phyloP scores from a whole-genome alignment of 305 asterid genomes.

The Fraxinus nigra region DNA sequence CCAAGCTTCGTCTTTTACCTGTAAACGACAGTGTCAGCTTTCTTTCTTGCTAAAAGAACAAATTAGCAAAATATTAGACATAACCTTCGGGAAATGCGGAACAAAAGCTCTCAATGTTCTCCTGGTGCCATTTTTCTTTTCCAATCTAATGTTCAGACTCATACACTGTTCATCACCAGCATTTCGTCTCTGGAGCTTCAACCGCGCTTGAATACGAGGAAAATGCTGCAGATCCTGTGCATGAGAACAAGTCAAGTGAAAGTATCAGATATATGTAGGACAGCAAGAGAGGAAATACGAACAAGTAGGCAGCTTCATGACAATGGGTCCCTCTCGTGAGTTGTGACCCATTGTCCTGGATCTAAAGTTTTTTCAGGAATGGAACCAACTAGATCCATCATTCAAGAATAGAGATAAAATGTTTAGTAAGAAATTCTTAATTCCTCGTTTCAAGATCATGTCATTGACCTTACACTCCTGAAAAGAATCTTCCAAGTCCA shows the following conservation, averaged over 20 bases:
- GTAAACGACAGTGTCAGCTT: constrained; percentile 27
- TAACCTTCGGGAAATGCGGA: constrained; percentile 91
- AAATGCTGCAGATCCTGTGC: constrained; percentile 72
- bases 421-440: not conserved
- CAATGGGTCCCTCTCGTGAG: not conserved
- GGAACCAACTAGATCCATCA: not conserved
- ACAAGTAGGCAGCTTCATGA: not conserved
- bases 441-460: not conserved
- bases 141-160: constrained; percentile 64
- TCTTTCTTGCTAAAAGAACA: constrained; percentile 14
- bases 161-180: constrained; percentile 31
- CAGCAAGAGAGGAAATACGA: not conserved
- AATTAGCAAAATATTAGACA: constrained; percentile 14
- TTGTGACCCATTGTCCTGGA: not conserved
- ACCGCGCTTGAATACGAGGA: constrained; percentile 60
- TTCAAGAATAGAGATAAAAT: not conserved
- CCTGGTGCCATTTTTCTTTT: constrained; percentile 45
- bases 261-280: not conserved
- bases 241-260: not conserved
- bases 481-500: not conserved
- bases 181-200: constrained; percentile 57
- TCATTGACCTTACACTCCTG: not conserved
- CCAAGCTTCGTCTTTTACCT: constrained; percentile 98
- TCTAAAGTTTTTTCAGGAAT: not conserved
- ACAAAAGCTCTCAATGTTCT: constrained; percentile 66